Evolutionary conservation across 257 asterid genomes (phyloP).

Genomic region (Vinca minor): DNA sequence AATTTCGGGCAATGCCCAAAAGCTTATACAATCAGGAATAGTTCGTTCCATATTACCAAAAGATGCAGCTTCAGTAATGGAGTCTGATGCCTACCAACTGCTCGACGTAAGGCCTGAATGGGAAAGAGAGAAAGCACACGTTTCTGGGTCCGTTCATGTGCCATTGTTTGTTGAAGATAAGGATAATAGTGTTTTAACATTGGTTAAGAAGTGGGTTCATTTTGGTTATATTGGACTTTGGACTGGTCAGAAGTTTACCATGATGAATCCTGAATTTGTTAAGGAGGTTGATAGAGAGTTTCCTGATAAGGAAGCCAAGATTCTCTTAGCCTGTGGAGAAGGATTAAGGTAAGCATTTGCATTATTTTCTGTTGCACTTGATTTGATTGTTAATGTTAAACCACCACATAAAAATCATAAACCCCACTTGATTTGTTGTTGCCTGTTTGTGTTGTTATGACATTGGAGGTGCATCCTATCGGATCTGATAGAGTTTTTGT

Average conservation of each 20-base stretch:
- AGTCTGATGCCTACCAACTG: conserved; percentile 53
- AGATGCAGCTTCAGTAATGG: conserved; percentile 61
- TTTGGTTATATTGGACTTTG: conserved; percentile 87
- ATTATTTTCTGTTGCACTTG: neutral
- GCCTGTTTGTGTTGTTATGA: no score
- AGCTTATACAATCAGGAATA: conserved; percentile 69
- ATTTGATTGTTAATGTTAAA: neutral
- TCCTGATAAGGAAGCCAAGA: conserved; percentile 64
- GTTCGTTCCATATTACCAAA: conserved; percentile 59
- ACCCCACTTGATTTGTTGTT: no score
- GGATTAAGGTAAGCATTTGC: conserved; percentile 53
- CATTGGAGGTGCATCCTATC: no score
- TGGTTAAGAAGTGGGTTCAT: conserved; percentile 92
- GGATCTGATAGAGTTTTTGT: no score
- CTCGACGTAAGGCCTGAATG: conserved; percentile 85
- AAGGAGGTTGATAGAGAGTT: conserved; percentile 42
- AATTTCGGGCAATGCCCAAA: conserved; percentile 44
- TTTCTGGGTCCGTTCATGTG: conserved; percentile 69
- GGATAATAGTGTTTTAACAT: conserved; percentile 62
- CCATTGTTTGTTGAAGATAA: conserved; percentile 72
- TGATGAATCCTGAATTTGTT: conserved; percentile 54
- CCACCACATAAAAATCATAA: neutral
- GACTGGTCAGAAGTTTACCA: conserved; percentile 82
- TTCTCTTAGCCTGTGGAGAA: conserved; percentile 90
- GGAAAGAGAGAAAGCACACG: conserved; percentile 85